Conservation (phyloP, 345 rosid genomes). For the Raphanus raphanistrum region DNA sequence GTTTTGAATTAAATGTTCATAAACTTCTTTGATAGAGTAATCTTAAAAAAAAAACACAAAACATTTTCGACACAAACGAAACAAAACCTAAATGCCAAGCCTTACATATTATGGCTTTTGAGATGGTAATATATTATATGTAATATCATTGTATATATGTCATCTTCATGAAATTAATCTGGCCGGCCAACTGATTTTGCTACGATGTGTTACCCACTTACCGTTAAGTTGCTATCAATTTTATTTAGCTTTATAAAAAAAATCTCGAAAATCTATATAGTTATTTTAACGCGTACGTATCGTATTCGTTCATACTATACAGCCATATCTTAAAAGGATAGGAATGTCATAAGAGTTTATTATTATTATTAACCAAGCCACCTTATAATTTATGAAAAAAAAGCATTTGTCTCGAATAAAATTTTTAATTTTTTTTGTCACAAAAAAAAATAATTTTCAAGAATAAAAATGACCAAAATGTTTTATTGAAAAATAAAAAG, state of each 20-base stretch:
- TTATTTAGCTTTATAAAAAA: background rate
- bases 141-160: background rate
- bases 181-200: background rate
- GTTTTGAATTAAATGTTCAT: background rate
- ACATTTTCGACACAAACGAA: background rate
- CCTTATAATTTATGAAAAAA: background rate
- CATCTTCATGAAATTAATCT: background rate
- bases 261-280: too few relatives aligned
- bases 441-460: too few relatives aligned
- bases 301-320: background rate
- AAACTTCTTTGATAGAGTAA: background rate
- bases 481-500: too few relatives aligned
- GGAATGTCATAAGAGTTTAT: background rate
- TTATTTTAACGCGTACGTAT: background rate
- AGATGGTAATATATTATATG: background rate
- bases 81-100: background rate
- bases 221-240: background rate
- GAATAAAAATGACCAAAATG: too few relatives aligned
- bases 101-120: background rate
- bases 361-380: background rate
- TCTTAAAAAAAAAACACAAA: too few relatives aligned
- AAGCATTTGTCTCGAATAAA: too few relatives aligned
- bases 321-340: background rate
- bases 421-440: too few relatives aligned
- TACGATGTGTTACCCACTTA: background rate